Evolutionary conservation across 2,329 filamentous ascomycete species (phyloP), one percentile per base, ranked within the genome.

Genomic region (Hypomyces perniciosus): DNA sequence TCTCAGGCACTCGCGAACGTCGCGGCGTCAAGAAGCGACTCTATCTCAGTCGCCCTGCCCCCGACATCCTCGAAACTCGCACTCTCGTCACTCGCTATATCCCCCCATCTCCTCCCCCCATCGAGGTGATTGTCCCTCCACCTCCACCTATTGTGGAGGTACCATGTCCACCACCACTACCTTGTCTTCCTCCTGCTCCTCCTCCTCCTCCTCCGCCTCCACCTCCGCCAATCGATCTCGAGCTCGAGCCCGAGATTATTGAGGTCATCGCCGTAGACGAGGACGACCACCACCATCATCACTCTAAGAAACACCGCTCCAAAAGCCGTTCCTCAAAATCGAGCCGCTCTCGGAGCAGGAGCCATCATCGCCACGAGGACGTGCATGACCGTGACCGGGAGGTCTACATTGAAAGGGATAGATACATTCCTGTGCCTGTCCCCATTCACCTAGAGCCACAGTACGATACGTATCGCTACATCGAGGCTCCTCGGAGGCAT

Each of bases 321-420:
- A 62, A 63, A 54, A 54, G 49, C 33, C 48, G 48, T 6, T 52
- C 49, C 28, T 42, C 38, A 12, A 37, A 13, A 7, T 52, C 44
- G 20, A 48, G 61, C 46, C 62, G 62, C 26, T 64, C 62, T 31
- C 60, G 63, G 42, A 65, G 63, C 54, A 59, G 62, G 10, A 61
- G 61, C 48, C 63, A 42, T 20, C 8, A 34, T 31, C 26, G 30
- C 40, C 43, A 46, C 35, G 37, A 45, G 40, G 39, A 48, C 26
- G 10, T 20, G n/a, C 30, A 39, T 13, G 33, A 48, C 10, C 45
- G 45, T n/a, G 45, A 48, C 5, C 66, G 66, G 33, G 76, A 80
- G 60, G 68, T 78, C 45, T 70, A 75, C 59, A 71, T 80, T 54
- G 76, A 80, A 65, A 70, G 77, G 28, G 78, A 81, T 60, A 68